These are phyloP conservation scores for Helianthus tuberosus DNA, from an alignment of 129 eudicot species.

Conservation along the genomic window DNA sequence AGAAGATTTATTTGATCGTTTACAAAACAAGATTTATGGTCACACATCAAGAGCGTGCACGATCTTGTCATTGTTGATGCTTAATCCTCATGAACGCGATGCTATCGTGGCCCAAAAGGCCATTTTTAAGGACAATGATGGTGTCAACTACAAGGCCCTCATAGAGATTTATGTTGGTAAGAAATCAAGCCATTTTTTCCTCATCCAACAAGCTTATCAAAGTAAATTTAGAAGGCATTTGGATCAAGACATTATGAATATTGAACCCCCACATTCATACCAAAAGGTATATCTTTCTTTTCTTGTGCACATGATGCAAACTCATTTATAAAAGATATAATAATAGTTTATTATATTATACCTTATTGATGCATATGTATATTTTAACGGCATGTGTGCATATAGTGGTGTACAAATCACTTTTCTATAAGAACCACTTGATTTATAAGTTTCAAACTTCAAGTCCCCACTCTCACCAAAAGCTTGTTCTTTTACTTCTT, in stretches of 20 bases:
- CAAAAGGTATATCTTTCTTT: slow-evolving; percentile 52
- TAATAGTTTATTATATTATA: background rate
- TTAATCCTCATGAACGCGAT: slow-evolving; percentile 62
- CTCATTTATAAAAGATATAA: slow-evolving; percentile 8
- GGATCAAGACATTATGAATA: slow-evolving; percentile 59
- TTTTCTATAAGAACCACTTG: background rate
- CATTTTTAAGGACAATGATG: slow-evolving; percentile 30
- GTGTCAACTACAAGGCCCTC: slow-evolving; percentile 55
- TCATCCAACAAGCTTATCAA: slow-evolving; percentile 74
- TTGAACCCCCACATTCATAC: slow-evolving; percentile 75
- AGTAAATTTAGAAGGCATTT: slow-evolving; percentile 55
- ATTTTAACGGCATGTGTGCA: too few species aligned
- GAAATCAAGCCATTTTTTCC: slow-evolving; percentile 77
- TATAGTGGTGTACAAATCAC: background rate
- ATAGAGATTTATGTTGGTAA: slow-evolving; percentile 69
- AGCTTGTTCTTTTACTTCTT: slow-evolving; percentile 14
- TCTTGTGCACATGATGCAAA: slow-evolving; percentile 8
- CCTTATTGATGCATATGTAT: background rate
- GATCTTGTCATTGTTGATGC: slow-evolving; percentile 53
- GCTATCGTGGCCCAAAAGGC: slow-evolving; percentile 64
- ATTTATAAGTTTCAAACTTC: background rate
- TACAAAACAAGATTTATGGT: slow-evolving; percentile 26
- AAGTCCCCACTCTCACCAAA: background rate
- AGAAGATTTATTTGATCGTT: slow-evolving; percentile 45
- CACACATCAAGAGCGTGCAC: slow-evolving; percentile 23